A percentile compares a stretch with the other conserved stretches of the same genome.
These are phyloP conservation scores for Rhexocercosporidium sp. DNA, from an alignment of 2,329 filamentous ascomycete species.

Conservation along the genomic window DNA sequence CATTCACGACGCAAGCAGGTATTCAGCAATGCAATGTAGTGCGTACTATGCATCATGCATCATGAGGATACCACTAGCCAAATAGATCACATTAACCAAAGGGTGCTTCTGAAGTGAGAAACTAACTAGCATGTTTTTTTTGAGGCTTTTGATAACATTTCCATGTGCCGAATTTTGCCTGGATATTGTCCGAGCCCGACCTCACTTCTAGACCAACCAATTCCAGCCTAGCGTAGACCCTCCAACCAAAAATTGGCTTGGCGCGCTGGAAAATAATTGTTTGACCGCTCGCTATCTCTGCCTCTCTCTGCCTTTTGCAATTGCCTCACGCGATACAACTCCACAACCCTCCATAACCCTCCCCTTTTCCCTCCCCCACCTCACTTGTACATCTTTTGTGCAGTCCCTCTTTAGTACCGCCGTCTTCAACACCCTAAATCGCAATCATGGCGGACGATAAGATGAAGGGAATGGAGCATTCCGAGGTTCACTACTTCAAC, in stretches of 20 bases:
- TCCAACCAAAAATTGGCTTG: not conserved
- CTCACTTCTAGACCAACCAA: not conserved
- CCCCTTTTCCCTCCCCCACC: not conserved
- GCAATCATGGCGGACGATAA: conserved; percentile 58
- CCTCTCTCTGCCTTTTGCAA: not conserved
- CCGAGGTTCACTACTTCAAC: conserved; percentile 99
- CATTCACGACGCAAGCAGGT: too few species aligned
- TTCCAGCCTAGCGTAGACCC: conserved; percentile 2
- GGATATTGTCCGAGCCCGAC: not conserved
- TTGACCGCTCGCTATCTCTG: conserved; percentile 10
- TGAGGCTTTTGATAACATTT: not conserved
- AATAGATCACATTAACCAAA: too few species aligned
- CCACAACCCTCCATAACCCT: not conserved
- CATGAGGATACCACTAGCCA: too few species aligned
- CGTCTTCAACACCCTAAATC: conserved; percentile 4
- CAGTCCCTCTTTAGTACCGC: conserved; percentile 9
- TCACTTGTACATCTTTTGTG: conserved; percentile 13
- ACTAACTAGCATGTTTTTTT: not conserved
- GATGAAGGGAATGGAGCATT: conserved; percentile 51
- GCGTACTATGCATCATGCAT: not conserved
- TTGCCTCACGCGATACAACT: conserved; percentile 18
- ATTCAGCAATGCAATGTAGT: too few species aligned
- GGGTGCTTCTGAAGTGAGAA: too few species aligned
- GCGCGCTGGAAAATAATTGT: conserved; percentile 6
- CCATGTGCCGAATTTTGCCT: not conserved